Evolutionary conservation across 1,284 basidiomycete genomes (phyloP).

Genomic region (Sporisorium sorghi): DNA sequence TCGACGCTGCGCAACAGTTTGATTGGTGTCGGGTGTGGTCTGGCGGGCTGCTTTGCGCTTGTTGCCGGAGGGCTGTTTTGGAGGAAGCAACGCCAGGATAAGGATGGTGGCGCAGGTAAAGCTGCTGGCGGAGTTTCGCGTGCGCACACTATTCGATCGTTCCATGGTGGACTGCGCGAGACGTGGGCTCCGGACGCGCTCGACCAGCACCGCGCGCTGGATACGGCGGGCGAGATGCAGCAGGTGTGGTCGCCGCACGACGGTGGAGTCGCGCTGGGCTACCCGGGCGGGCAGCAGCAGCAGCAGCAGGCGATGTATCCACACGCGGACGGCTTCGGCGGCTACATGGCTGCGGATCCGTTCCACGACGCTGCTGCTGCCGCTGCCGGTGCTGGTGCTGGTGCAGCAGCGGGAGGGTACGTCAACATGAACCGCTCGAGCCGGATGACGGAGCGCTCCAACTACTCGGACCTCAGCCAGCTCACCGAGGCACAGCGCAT

Average conservation of each 20-base stretch:
- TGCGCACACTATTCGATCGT: conserved; percentile 50
- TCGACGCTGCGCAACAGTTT: conserved; percentile 52
- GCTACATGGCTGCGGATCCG: conserved; percentile 33
- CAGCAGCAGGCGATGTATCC: conserved; percentile 3
- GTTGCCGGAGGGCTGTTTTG: conserved; percentile 44
- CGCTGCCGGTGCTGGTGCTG: conserved; percentile 9
- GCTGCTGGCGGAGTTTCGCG: conserved; percentile 28
- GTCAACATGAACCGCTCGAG: conserved; percentile 53
- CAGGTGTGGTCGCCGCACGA: conserved; percentile 32
- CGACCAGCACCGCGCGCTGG: conserved; percentile 41
- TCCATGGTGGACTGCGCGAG: conserved; percentile 55
- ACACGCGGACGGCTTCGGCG: conserved; percentile 31
- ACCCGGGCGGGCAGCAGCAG: neutral
- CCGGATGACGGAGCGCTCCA: conserved; percentile 52
- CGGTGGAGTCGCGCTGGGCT: conserved; percentile 14
- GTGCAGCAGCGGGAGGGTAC: too few species aligned
- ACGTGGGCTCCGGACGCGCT: conserved; percentile 55
- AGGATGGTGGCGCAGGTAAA: conserved; percentile 18
- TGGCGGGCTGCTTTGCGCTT: conserved; percentile 46
- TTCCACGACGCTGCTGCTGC: conserved; percentile 22
- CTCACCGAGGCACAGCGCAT: conserved; percentile 60
- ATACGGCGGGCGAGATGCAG: conserved; percentile 28
- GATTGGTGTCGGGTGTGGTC: conserved; percentile 55
- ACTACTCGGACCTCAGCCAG: conserved; percentile 39
- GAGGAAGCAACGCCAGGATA: conserved; percentile 36